Percentiles rank a stretch among this genome's conserved stretches.
These are phyloP conservation scores for Perkinsus chesapeaki DNA, from an alignment of 169 alveolate genomes.

Conservation along the genomic window DNA sequence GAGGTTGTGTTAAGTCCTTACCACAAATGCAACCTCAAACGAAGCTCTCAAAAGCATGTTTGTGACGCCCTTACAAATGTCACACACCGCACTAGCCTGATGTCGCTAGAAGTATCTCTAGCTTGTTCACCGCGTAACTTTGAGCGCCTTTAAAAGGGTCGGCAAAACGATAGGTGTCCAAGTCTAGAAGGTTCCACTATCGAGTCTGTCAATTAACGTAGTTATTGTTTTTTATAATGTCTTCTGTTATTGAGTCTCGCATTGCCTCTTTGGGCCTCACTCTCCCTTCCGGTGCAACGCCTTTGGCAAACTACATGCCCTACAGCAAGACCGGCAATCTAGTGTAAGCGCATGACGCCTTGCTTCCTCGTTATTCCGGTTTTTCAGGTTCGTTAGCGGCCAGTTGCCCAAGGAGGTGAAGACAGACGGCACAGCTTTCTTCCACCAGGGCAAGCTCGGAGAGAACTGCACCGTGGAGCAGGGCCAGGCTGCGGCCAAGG, in stretches of 20 bases:
- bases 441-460: background rate
- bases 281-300: background rate
- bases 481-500: conserved; percentile 4
- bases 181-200: no score
- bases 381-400: background rate
- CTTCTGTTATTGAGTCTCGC: background rate
- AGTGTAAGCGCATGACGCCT: background rate
- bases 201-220: background rate
- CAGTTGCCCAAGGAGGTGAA: background rate
- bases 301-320: conserved; percentile 6
- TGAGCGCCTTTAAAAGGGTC: no score
- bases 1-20: background rate
- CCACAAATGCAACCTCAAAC: background rate
- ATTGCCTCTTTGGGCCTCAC: background rate
- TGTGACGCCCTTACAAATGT: no score
- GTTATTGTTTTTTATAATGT: background rate
- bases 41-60: no score
- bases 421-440: background rate
- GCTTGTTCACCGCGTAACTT: no score
- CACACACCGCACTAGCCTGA: no score
- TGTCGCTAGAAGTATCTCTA: no score
- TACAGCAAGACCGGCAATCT: background rate
- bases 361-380: background rate
- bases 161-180: no score
- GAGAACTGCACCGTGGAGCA: background rate